Evolutionary conservation across 148 eudicot genomes (phyloP).

Genomic region (Dysphania ambrosioides): DNA sequence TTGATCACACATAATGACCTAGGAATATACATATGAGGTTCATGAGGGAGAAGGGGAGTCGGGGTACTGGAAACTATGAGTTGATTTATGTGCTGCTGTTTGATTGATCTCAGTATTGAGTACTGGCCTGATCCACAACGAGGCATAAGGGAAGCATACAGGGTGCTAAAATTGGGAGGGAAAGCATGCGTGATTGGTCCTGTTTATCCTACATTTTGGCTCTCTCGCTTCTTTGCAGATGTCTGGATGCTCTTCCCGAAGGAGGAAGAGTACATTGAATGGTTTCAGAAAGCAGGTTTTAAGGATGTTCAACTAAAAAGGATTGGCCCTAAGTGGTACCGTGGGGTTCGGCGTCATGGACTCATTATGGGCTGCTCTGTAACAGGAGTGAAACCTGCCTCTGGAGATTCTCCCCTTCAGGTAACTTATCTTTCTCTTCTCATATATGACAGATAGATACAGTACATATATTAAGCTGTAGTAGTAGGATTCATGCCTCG

Average conservation of each 20-base stretch:
- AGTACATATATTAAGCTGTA: neutral
- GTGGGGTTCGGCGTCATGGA: constrained; percentile 96
- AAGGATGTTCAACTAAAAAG: constrained; percentile 81
- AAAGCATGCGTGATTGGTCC: constrained; percentile 96
- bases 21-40: neutral
- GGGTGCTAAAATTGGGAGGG: constrained; percentile 82
- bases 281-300: constrained; percentile 91
- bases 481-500: neutral
- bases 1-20: neutral
- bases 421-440: constrained; percentile 32
- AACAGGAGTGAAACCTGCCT: constrained; percentile 76
- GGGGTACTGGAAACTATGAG: neutral
- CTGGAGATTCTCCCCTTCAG: constrained; percentile 96
- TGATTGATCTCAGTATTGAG: constrained; percentile 61
- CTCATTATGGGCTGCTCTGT: constrained; percentile 98
- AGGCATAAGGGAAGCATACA: constrained; percentile 96
- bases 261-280: constrained; percentile 91
- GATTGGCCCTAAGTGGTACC: constrained; percentile 95
- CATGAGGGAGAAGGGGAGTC: neutral
- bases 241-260: constrained; percentile 98
- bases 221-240: constrained; percentile 93
- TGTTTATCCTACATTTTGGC: constrained; percentile 85
- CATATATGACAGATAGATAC: too few species aligned
- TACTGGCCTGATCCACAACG: constrained; percentile 99
- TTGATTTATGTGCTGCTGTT: constrained; percentile 10